Conservation (phyloP, 2,329 filamentous ascomycete species). For the Aspergillus sp. region DNA sequence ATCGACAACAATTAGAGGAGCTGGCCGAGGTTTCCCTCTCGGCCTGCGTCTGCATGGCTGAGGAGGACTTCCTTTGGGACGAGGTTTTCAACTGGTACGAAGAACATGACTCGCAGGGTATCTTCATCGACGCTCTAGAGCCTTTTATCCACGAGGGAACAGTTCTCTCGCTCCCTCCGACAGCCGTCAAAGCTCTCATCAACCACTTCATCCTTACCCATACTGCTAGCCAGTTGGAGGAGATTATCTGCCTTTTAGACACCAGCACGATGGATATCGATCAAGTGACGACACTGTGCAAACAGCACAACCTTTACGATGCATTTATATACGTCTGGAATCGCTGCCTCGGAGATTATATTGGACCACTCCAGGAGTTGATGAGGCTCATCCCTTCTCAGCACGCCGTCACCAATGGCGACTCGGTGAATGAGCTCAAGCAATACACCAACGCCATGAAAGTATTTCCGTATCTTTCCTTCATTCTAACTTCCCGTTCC, state of each 20-base stretch:
- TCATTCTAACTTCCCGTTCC: constrained; percentile 83
- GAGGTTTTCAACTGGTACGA: constrained; percentile 91
- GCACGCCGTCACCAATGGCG: constrained; percentile 36
- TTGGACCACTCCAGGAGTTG: constrained; percentile 86
- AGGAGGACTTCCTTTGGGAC: constrained; percentile 85
- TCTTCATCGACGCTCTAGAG: constrained; percentile 88
- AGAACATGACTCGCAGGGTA: constrained; percentile 70
- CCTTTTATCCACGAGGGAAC: constrained; percentile 81
- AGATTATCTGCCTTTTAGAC: constrained; percentile 92
- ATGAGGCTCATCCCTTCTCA: constrained; percentile 53
- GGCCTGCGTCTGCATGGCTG: constrained; percentile 76
- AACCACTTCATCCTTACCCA: constrained; percentile 77
- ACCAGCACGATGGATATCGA: constrained; percentile 91
- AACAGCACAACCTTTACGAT: constrained; percentile 89
- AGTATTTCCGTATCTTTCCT: constrained; percentile 93
- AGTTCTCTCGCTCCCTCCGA: constrained; percentile 76
- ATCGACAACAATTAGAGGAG: constrained; percentile 70
- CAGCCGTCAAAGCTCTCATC: constrained; percentile 84
- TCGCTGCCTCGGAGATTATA: constrained; percentile 82
- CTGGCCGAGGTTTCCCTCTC: constrained; percentile 82
- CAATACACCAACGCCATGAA: constrained; percentile 74
- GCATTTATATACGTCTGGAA: constrained; percentile 98
- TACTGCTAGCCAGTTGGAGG: constrained; percentile 79
- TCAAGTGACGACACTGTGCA: constrained; percentile 87
- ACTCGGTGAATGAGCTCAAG: constrained; percentile 60